Evolutionary conservation across 192 early-diverging fungal genomes (phyloP), one percentile per base, ranked within the genome.

Genomic region (Mortierella alpina): DNA sequence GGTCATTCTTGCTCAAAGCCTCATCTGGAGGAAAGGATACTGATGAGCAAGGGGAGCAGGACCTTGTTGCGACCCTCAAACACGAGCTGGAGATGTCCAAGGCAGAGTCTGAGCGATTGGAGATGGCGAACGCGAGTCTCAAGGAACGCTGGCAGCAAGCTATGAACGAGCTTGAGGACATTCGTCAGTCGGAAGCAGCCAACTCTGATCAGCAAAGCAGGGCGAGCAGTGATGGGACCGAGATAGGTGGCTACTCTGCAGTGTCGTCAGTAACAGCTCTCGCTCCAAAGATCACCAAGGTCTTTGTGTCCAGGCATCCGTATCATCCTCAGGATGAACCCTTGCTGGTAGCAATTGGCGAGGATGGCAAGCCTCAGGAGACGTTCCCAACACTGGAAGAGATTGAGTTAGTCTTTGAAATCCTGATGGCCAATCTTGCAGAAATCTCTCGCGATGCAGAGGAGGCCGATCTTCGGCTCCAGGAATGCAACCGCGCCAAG

Each of bases 381-480:
- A 68, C 71, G 11, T 63, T 64, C 2, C 65, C 73, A 0, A 69
- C 68, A 3, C 48, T 88, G 11, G 86, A 88, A 18, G 82, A 86
- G 51, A 77, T 88, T 4, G 87, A 88, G 44, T 48, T 88, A 11
- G 66, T 76, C 12, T 88, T 88, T 74, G 87, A 86, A 39, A 86
- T 88, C 23, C 48, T 85, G n/a, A 84, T 82, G 66, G 75, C 87
- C 14, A 88, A 88, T 56, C 53, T 88, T n/a, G 70, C 70, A 14
- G 87, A 88, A 64, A 86, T 88, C 47, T 82, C 84, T 20, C 82
- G 74, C 4, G 87, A 88, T 61, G 70, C 86, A 10, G 72, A 84
- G 40, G 81, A 82, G 42, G 68, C 84, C 20, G 74, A 85, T 12
- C 42, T 50, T 12, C 78, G 84, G 1, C 65, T 74, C 22, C 75